Base-by-base conservation (phyloP, 495 filamentous ascomycete species). In the Peziza echinospora region DNA sequence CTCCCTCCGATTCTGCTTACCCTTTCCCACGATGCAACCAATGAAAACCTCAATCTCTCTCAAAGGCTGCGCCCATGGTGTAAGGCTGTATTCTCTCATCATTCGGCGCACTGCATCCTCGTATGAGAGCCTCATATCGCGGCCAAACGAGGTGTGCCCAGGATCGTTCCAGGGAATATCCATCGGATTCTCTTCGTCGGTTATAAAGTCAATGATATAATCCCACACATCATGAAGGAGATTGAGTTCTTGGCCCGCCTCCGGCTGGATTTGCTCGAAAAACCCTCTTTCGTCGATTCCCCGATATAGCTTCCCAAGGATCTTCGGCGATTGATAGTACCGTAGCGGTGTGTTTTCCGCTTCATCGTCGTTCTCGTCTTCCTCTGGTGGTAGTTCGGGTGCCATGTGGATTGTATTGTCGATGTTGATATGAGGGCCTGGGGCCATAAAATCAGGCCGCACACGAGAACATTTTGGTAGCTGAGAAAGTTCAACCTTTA, bases 31-130 rank as follows among this genome's bases (percentile, higher is more conserved):
- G 44, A 91, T 78, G 34, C 66, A 71, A 23, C 83, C 82, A 24
- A 72, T 68, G 57, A 86, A 82, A 21, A 81, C 79, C 62, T 92
- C 84, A 9, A 78, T 58, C 56, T 92, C 84, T 3, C 60, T 71
- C 9, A 91, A 64, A 0, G 17, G 41, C 11, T 65, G 66, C 22
- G 71, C 65, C 30, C 55, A 58, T 0, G 73, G 71, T 24, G 77
- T 67, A 3, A 75, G 68, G 0, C 72, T 73, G 55, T 71, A 76
- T 2, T 67, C 55, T 26, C 63, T 59, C 67, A 78, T 80, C 4
- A 70, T 64, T 19, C 65, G 64, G 8, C 59, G 49, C 0, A 92
- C 60, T 13, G 23, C 5, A 37, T 13, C 23, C 11, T 28, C 47
- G 26, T 50, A 56, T 51, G 41, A 48, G 1, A 47, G 43, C 13